Evolutionary conservation across 1,284 basidiomycete species (phyloP), one percentile per base, ranked within the genome.

Genomic region (Coniferiporia weirii): DNA sequence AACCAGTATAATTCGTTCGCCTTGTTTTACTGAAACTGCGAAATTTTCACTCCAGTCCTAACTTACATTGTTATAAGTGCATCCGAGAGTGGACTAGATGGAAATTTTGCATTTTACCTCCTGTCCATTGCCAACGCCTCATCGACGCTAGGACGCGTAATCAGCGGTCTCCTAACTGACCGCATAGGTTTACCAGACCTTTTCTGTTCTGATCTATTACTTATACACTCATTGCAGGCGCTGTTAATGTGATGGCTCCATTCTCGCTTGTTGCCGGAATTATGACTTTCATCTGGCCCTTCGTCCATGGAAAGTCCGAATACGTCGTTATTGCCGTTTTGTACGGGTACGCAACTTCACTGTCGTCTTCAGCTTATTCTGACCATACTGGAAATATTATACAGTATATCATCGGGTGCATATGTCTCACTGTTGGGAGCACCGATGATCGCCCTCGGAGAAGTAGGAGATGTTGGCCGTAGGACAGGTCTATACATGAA

Each of bases 11-110:
- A 40, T 9, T 3, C 8, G 2, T 27, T 27, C 5, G 27, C 27
- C 5, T 27, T 27, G 27, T 27, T 27, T 3, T 27, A 27, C 27
- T 27, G 27, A 27, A 27, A 27, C 27, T 5, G 27, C 5, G 15
- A 40, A 10, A 40, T 40, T 15, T 10, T 2, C 38, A 40, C 15
- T 4, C 12, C 8, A 77, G 78, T 78, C 7, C 66, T 80, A 52
- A 81, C 79, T 0, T 82, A 77, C 64, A 75, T 79, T 52, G 77
- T 78, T 60, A 70, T 76, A 20, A 75, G 75, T 56, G 77, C 77
- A 3, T 69, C 69, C 7, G 65, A 66, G 2, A 68, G 71, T 34
- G 79, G 79, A 3, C 63, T 81, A 3, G 69, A 74, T 0, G 64
- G 72, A 12, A 70, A 74, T 17, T 75, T 79, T 61, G 71, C 79